Conservation (phyloP, 2,329 filamentous ascomycete species). For the Trichoderma sp. region DNA sequence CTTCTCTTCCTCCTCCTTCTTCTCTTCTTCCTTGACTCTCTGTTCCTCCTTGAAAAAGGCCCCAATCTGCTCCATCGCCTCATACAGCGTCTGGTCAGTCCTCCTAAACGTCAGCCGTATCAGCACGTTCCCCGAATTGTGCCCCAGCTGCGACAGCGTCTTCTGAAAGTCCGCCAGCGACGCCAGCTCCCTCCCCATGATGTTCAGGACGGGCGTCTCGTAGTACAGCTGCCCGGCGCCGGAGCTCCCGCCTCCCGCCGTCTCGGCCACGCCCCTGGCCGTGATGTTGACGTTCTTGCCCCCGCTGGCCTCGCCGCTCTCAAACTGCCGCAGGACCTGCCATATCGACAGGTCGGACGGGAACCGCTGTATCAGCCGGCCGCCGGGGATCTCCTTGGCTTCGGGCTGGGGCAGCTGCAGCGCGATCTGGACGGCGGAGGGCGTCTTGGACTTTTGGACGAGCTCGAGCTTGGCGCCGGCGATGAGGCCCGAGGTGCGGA, state of each 20-base stretch:
- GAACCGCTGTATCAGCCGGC: constrained; percentile 79
- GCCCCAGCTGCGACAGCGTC: constrained; percentile 81
- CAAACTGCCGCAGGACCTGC: constrained; percentile 87
- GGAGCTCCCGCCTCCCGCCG: constrained; percentile 52
- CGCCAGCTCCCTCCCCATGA: constrained; percentile 78
- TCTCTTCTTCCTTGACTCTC: constrained; percentile 24
- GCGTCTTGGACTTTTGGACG: constrained; percentile 81
- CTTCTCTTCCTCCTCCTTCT: constrained; percentile 29
- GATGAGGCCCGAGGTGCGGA: constrained; percentile 78
- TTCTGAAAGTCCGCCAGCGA: constrained; percentile 84
- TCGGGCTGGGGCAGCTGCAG: constrained; percentile 79
- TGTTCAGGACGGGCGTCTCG: constrained; percentile 80
- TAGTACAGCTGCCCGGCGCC: constrained; percentile 81
- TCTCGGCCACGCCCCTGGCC: constrained; percentile 72
- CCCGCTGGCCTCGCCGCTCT: constrained; percentile 68
- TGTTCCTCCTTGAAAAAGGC: constrained; percentile 67
- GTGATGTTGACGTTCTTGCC: constrained; percentile 76
- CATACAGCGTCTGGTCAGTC: constrained; percentile 77
- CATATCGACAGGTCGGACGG: constrained; percentile 86
- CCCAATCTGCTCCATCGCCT: constrained; percentile 80
- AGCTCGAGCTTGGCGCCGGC: constrained; percentile 92
- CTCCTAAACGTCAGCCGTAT: constrained; percentile 75
- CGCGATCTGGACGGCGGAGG: constrained; percentile 84
- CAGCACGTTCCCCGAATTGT: constrained; percentile 80
- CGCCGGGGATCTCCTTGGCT: constrained; percentile 61